Percentiles rank a stretch among this genome's conserved stretches.
Conservation (phyloP, 768 basidiomycete species). For the Tubosaeta sp. region DNA sequence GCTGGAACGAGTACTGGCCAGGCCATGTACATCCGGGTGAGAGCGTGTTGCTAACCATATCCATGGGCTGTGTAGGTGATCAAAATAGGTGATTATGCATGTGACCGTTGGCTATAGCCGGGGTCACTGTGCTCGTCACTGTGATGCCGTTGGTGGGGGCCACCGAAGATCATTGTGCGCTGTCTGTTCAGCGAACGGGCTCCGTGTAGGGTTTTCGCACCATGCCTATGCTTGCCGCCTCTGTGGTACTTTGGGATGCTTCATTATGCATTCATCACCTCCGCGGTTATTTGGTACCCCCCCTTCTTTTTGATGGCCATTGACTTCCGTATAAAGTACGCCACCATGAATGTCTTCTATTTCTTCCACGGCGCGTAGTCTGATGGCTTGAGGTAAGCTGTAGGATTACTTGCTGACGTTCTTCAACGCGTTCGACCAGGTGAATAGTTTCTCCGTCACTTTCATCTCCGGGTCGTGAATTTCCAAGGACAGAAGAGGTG, state of each 20-base stretch:
- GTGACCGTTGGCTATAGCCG: constrained; percentile 12
- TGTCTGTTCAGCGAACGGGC: constrained; percentile 9
- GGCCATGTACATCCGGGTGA: constrained; percentile 13
- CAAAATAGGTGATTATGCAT: constrained; percentile 13
- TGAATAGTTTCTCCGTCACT: constrained; percentile 1
- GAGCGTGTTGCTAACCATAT: constrained; percentile 16
- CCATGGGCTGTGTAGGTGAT: constrained; percentile 15
- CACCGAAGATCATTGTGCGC: constrained; percentile 4
- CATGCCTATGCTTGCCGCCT: constrained; percentile 5
- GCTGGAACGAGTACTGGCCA: constrained; percentile 10
- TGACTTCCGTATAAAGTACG: constrained; percentile 6
- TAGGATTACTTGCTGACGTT: constrained; percentile 9
- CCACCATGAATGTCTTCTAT: constrained; percentile 18
- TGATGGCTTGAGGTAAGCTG: constrained; percentile 15
- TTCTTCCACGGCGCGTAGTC: constrained; percentile 20
- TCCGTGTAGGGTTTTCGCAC: constrained; percentile 2
- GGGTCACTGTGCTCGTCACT: constrained; percentile 9
- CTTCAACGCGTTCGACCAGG: constrained; percentile 4
- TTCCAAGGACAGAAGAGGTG: constrained; percentile 10
- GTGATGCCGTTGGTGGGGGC: constrained; percentile 10
- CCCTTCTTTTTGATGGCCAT: constrained; percentile 12
- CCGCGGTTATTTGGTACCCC: constrained; percentile 8
- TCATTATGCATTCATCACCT: constrained; percentile 6
- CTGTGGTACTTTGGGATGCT: constrained; percentile 3
- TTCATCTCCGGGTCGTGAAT: constrained; percentile 25